Conservation (phyloP, 768 basidiomycete genomes). For the Dioszegia crocea region DNA sequence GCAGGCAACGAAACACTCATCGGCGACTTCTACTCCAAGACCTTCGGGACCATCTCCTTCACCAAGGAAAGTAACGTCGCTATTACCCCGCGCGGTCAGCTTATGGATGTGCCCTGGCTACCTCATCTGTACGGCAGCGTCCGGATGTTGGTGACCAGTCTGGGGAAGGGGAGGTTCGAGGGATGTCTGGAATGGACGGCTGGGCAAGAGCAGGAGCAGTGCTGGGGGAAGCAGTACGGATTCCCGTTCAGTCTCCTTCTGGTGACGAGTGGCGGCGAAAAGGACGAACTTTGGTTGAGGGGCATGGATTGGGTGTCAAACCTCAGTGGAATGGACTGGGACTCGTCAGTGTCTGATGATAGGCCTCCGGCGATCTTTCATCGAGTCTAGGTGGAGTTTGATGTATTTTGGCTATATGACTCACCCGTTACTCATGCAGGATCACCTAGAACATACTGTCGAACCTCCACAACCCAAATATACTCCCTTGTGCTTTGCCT, state of each 20-base stretch:
- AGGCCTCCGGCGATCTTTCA: too few relatives aligned
- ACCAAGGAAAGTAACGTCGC: not conserved
- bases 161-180: not conserved
- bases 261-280: not conserved
- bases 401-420: too few relatives aligned
- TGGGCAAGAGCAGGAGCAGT: not conserved
- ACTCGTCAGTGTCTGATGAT: too few relatives aligned
- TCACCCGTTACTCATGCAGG: too few relatives aligned
- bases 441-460: too few relatives aligned
- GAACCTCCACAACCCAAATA: too few relatives aligned
- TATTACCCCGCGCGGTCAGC: not conserved
- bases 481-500: too few relatives aligned
- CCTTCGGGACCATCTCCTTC: constrained; percentile 1
- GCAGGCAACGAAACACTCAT: not conserved
- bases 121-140: not conserved
- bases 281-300: not conserved
- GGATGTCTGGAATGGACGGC: constrained; percentile 19
- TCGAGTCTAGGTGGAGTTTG: too few relatives aligned
- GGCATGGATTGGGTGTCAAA: not conserved
- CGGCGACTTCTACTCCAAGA: not conserved
- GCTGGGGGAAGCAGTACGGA: constrained; percentile 1
- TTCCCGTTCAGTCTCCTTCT: not conserved
- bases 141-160: not conserved
- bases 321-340: too few relatives aligned
- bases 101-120: not conserved